Percentiles rank a stretch among this genome's conserved stretches.
Conservation (phyloP, 345 rosid genomes). For the Zanthoxylum bungeanum region DNA sequence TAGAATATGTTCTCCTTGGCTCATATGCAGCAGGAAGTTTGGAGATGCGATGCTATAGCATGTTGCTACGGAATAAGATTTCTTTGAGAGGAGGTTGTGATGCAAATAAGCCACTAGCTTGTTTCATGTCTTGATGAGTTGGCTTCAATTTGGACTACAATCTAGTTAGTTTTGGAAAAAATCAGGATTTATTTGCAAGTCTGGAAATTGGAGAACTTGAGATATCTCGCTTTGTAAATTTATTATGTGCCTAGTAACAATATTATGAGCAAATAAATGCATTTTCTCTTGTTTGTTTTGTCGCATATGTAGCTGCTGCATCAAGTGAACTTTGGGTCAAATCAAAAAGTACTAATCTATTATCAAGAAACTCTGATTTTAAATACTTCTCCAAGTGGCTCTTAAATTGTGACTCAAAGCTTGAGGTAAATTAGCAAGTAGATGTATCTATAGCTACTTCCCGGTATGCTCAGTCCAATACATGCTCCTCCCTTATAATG, state of each 20-base stretch:
- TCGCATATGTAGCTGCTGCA: no score
- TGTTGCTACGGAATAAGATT: no score
- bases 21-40: constrained; percentile 10
- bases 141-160: background rate
- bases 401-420: no score
- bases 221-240: constrained; percentile 7
- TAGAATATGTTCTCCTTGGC: background rate
- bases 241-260: constrained; percentile 8
- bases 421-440: no score
- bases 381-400: no score
- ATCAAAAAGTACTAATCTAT: no score
- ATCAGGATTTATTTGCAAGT: background rate
- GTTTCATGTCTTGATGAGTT: no score
- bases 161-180: background rate
- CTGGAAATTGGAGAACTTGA: background rate
- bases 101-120: no score
- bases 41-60: background rate
- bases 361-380: no score
- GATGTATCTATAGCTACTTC: background rate
- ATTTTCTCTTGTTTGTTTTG: background rate
- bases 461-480: background rate
- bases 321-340: no score
- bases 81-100: no score
- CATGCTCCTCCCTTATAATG: background rate
- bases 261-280: background rate